Conservation (phyloP, 169 alveolate genomes). For the Plasmodium inui region DNA sequence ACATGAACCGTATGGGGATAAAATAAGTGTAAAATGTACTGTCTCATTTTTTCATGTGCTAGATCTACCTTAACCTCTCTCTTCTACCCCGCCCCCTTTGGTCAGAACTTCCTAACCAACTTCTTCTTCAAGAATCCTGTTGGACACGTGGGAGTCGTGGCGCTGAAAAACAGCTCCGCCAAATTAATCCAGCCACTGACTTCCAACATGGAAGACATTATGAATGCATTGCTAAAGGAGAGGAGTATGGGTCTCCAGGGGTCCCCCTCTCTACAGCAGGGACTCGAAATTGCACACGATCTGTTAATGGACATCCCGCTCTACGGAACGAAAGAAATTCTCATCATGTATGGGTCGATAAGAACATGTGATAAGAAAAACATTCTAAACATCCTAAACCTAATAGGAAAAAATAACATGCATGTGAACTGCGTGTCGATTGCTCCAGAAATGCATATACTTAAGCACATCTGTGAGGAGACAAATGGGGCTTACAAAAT, state of each 20-base stretch:
- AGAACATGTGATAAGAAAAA: slow-evolving; percentile 81
- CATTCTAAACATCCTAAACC: slow-evolving; percentile 41
- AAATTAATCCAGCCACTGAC: slow-evolving; percentile 79
- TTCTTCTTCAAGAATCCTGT: slow-evolving; percentile 84
- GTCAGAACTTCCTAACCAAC: slow-evolving; percentile 76
- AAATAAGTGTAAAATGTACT: background rate
- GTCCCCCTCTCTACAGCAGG: slow-evolving; percentile 83
- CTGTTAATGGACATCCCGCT: slow-evolving; percentile 79
- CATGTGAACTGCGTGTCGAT: slow-evolving; percentile 72
- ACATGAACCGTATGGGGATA: background rate
- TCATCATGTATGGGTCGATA: slow-evolving; percentile 83
- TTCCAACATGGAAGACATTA: slow-evolving; percentile 80
- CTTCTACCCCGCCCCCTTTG: background rate
- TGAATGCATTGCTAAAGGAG: slow-evolving; percentile 58
- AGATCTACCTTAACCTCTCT: background rate
- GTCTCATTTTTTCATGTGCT: background rate
- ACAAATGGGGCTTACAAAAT: slow-evolving; percentile 71
- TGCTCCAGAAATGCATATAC: slow-evolving; percentile 75
- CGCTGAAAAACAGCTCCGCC: slow-evolving; percentile 81
- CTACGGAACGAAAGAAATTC: slow-evolving; percentile 84
- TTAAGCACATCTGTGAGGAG: slow-evolving; percentile 66
- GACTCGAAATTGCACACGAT: slow-evolving; percentile 81
- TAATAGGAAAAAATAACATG: slow-evolving; percentile 47
- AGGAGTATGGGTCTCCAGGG: slow-evolving; percentile 83
- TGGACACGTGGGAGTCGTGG: slow-evolving; percentile 82